Percentiles rank a stretch among this genome's conserved stretches.
phyloP scores from a whole-genome alignment of 2,329 filamentous ascomycete genomes.

The Botrytis pseudocinerea region DNA sequence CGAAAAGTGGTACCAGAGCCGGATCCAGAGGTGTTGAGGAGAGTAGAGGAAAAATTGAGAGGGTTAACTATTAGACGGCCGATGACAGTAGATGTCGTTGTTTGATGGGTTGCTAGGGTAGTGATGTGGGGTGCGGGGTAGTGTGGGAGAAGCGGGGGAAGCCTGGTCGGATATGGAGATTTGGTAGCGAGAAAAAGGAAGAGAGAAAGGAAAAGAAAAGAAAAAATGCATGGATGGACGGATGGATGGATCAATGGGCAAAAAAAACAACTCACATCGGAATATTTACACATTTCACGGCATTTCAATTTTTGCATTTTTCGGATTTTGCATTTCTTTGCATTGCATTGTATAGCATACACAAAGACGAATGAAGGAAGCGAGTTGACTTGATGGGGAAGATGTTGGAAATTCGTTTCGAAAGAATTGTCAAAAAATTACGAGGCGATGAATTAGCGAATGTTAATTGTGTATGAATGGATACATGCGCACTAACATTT shows the following conservation, averaged over 20 bases:
- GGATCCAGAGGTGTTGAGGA: slow-evolving; percentile 60
- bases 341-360: not conserved
- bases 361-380: not conserved
- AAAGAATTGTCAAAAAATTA: not conserved
- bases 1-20: slow-evolving; percentile 60
- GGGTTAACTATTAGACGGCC: slow-evolving; percentile 27
- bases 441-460: not conserved
- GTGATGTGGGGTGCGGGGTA: not conserved
- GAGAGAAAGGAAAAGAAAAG: too few relatives aligned
- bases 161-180: not conserved
- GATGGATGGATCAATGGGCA: not conserved
- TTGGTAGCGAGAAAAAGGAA: not conserved
- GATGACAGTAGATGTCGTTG: not conserved
- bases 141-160: not conserved
- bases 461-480: not conserved
- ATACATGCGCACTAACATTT: not conserved
- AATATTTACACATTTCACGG: not conserved
- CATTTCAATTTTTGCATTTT: not conserved
- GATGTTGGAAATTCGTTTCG: not conserved
- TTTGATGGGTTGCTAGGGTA: not conserved
- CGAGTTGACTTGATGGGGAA: not conserved
- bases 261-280: not conserved
- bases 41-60: slow-evolving; percentile 57
- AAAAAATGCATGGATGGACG: not conserved
- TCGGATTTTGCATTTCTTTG: not conserved